A percentile compares a stretch with the other conserved stretches of the same genome.
Conservation (phyloP, 257 asterid species). For the Solanum tacnaense region DNA sequence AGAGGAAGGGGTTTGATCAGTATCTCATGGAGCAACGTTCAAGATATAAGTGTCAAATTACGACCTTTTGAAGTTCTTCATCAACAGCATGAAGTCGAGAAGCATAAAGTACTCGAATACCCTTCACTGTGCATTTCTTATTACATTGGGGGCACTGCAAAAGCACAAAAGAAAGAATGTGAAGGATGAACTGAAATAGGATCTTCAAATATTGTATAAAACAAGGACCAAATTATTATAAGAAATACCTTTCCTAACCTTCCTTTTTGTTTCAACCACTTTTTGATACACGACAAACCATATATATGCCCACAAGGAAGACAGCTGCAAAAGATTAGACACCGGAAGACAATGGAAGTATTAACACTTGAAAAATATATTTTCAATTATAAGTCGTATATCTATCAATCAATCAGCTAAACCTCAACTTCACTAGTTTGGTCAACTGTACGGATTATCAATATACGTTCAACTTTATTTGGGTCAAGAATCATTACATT, state of each 20-base stretch:
- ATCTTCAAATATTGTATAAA: background rate
- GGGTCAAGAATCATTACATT: background rate
- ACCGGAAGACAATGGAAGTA: background rate
- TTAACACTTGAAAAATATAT: background rate
- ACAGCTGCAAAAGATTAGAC: conserved; percentile 36
- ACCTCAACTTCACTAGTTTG: background rate
- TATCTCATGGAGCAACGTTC: background rate
- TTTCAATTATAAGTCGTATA: background rate
- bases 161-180: background rate
- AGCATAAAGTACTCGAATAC: conserved; percentile 69
- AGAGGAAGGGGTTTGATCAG: background rate
- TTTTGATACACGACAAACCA: conserved; percentile 76
- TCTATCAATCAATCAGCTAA: background rate
- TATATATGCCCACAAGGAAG: conserved; percentile 92
- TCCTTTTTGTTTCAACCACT: conserved; percentile 53
- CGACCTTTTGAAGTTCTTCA: conserved; percentile 66
- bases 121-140: conserved; percentile 45
- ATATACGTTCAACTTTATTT: background rate
- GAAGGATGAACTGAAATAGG: background rate
- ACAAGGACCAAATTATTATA: background rate
- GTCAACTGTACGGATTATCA: background rate
- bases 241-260: conserved; percentile 57
- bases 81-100: conserved; percentile 54
- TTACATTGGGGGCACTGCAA: conserved; percentile 94
- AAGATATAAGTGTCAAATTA: background rate